Evolutionary conservation across 2,329 filamentous ascomycete genomes (phyloP), one percentile per base, ranked within the genome.

Genomic region (Trichoderma sp.): DNA sequence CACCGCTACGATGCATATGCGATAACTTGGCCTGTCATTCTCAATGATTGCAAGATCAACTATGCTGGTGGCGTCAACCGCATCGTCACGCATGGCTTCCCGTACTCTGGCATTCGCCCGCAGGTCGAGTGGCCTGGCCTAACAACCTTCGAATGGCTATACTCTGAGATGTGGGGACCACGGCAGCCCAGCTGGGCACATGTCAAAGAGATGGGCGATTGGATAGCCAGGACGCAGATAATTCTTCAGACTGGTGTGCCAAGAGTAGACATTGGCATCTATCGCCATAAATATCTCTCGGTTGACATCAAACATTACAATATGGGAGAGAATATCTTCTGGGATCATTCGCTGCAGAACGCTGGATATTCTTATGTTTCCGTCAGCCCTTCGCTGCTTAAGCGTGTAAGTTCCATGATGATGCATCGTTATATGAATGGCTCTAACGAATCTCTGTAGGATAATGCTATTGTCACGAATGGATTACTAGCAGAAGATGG

Each of bases 131-230:
- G 60, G 60, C 60, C 60, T 30, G 60, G 49, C 18, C 24, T 64
- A 11, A 64, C 60, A 28, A 64, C 60, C 10, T 64, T 64, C 4
- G 60, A 64, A 26, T 64, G 60, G 60, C 16, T 64, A 2, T 64
- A 64, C 51, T 64, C 60, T 7, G 60, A 64, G 49, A 64, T 64
- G 60, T 64, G 60, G 60, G 60, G 60, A 1, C 60, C 49, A 10
- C 49, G 60, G 18, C 60, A 64, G 60, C 60, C 60, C 32, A 64
- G 60, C 24, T 64, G 60, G 60, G 28, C 60, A 3, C 32, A 64
- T 10, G 60, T 55, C 32, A 43, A 64, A n/a, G 60, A 64, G 49
- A 64, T 64, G 60, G 60, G 60, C 16, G 60, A 64, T 13, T 64
- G 60, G 60, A 64, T 64, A 5, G 60, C 60, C 18, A 54, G 60